A percentile compares a stretch with the other conserved stretches of the same genome.
Conservation (phyloP, 2,329 filamentous ascomycete species). For the Ceratocystis diversiconidia region DNA sequence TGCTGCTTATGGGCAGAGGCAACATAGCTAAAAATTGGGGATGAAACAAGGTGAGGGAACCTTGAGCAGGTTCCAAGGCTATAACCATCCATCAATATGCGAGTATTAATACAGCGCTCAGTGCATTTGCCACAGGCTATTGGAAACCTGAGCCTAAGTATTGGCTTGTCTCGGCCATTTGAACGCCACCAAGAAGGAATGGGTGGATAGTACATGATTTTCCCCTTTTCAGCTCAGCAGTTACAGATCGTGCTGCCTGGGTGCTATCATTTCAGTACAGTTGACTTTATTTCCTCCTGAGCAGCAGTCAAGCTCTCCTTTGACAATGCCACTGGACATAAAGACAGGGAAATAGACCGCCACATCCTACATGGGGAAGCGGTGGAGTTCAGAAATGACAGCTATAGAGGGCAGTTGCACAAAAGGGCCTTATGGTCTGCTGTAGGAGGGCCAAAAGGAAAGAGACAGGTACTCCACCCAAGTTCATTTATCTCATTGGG, state of each 20-base stretch:
- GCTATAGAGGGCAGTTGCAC: neutral
- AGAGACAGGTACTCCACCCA: too few species aligned
- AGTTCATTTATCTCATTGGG: too few species aligned
- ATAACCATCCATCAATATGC: neutral
- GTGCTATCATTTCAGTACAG: neutral
- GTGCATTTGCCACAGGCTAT: neutral
- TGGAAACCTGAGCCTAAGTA: neutral
- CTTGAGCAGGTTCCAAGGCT: neutral
- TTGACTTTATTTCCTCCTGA: neutral
- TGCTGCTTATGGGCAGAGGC: too few species aligned
- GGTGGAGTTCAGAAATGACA: neutral
- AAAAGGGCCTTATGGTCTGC: too few species aligned
- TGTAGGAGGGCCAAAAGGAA: too few species aligned
- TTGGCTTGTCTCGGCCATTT: conserved; percentile 4
- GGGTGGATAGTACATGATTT: neutral
- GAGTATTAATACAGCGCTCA: neutral
- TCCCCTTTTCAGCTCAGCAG: neutral
- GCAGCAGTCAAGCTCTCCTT: neutral
- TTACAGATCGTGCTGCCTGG: too few species aligned
- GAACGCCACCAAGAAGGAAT: neutral
- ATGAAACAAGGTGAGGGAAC: neutral
- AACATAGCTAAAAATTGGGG: too few species aligned
- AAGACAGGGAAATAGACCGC: neutral
- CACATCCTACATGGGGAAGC: neutral
- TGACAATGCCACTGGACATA: neutral